Conservation (phyloP, 805 yeast genomes). For the Cyberlindnera xishuangbannaensis region DNA sequence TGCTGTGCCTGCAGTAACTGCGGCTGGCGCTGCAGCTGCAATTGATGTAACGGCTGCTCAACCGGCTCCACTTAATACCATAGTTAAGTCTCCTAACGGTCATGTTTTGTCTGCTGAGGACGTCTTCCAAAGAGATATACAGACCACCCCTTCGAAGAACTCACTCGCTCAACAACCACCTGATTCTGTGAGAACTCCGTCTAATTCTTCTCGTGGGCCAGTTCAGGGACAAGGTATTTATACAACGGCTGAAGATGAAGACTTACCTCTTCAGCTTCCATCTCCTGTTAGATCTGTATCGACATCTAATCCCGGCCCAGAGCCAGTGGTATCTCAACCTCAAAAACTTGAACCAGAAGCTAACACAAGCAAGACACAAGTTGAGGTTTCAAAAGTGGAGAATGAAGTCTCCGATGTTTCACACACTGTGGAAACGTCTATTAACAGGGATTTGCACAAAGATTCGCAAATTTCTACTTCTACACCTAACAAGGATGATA, state of each 20-base stretch:
- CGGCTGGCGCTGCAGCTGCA: background rate
- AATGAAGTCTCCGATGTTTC: no score
- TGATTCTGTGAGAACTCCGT: constrained; percentile 1
- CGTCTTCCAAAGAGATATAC: constrained; percentile 17
- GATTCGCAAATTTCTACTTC: no score
- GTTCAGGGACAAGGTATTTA: background rate
- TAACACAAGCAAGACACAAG: no score
- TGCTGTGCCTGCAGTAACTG: constrained; percentile 1
- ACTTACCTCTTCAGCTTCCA: constrained; percentile 25
- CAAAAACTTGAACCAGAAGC: no score
- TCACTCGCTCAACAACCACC: background rate
- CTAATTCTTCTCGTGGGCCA: background rate
- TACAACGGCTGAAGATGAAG: constrained; percentile 19
- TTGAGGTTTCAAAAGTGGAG: no score
- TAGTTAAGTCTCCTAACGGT: background rate
- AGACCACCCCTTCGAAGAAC: background rate
- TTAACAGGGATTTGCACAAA: no score
- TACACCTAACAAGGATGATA: no score
- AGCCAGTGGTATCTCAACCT: no score
- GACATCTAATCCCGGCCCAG: background rate
- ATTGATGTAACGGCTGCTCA: no score
- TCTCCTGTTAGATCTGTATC: background rate
- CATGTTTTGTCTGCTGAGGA: constrained; percentile 20
- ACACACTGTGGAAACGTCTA: no score
- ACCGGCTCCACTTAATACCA: background rate